phyloP scores from a whole-genome alignment of 2,329 filamentous ascomycete species.

The Hymenoscyphus scutula region DNA sequence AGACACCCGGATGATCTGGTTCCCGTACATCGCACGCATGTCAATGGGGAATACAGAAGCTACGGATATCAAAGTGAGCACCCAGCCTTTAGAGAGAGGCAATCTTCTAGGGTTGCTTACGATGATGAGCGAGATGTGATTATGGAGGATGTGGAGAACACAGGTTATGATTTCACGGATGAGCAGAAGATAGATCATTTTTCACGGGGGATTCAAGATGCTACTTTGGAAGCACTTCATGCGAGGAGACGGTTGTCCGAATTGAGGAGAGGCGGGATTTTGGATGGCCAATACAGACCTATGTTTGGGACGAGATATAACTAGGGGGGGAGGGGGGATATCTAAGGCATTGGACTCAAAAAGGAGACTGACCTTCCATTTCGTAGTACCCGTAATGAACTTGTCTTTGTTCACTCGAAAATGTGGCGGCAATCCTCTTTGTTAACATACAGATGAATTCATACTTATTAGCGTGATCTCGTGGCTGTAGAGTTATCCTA shows the following conservation, averaged over 20 bases:
- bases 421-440: background rate
- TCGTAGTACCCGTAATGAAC: background rate
- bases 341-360: background rate
- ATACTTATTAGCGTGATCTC: no score
- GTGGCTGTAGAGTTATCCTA: no score
- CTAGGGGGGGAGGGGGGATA: background rate
- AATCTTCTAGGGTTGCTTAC: background rate
- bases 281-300: slow-evolving; percentile 1
- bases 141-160: slow-evolving; percentile 5
- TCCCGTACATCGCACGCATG: background rate
- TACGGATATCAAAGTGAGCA: background rate
- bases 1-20: background rate
- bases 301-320: background rate
- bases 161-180: background rate
- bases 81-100: background rate
- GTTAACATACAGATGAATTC: background rate
- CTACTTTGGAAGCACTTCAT: background rate
- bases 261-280: slow-evolving; percentile 1
- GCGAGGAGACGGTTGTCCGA: background rate
- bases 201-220: background rate
- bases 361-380: background rate
- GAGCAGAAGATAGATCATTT: background rate
- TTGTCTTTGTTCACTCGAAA: background rate
- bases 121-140: background rate
- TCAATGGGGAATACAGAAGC: background rate